Conservation (phyloP, 1,284 basidiomycete genomes). For the Cutaneotrichosporon sp. region DNA sequence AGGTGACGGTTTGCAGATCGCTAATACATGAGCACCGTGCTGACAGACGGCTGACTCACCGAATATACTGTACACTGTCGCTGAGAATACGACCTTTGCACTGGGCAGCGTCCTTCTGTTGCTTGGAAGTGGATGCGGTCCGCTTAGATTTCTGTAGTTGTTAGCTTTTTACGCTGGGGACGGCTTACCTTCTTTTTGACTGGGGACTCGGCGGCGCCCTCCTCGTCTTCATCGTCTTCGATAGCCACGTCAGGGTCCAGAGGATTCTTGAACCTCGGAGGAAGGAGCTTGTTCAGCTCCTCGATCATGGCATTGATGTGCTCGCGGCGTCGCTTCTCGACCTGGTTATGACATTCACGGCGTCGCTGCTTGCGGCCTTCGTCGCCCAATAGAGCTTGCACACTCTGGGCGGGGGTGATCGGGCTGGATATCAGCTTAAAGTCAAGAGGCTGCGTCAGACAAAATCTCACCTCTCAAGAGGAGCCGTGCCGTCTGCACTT, state of each 20-base stretch:
- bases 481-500: constrained; percentile 12
- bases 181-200: constrained; percentile 34
- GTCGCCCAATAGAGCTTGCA: constrained; percentile 21
- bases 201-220: constrained; percentile 17
- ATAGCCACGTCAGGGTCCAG: constrained; percentile 25
- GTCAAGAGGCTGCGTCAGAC: too few species aligned
- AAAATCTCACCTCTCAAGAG: constrained; percentile 18
- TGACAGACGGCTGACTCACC: constrained; percentile 24
- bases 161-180: neutral
- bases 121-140: constrained; percentile 27
- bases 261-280: constrained; percentile 27
- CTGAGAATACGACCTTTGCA: constrained; percentile 42
- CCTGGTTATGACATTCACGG: constrained; percentile 46
- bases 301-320: constrained; percentile 48
- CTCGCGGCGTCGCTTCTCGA: constrained; percentile 44
- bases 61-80: constrained; percentile 41
- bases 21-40: constrained; percentile 18
- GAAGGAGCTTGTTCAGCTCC: constrained; percentile 39
- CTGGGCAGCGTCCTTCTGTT: constrained; percentile 37
- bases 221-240: constrained; percentile 41
- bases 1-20: constrained; percentile 32
- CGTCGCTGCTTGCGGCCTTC: constrained; percentile 40
- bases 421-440: constrained; percentile 21
- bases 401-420: constrained; percentile 32
- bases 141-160: constrained; percentile 28